These are phyloP conservation scores for Lathyrus sativus DNA, from an alignment of 306 rosid species.

Conservation along the genomic window DNA sequence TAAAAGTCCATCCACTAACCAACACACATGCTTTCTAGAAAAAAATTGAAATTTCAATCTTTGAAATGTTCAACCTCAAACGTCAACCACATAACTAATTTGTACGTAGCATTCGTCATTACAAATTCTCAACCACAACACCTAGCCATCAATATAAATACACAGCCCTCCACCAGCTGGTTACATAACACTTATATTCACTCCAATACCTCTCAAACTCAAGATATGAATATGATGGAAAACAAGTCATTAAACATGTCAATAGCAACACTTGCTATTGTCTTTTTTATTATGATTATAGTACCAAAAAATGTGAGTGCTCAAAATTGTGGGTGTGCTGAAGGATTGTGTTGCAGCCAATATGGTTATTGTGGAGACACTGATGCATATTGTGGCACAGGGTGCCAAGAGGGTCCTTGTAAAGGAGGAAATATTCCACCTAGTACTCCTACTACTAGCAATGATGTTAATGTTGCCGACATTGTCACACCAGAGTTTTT, in stretches of 20 bases:
- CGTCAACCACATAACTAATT: neutral
- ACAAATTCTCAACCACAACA: neutral
- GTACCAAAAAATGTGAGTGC: constrained; percentile 20
- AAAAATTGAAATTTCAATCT: neutral
- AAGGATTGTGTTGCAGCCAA: constrained; percentile 64
- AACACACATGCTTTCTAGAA: constrained; percentile 11
- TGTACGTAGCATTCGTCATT: neutral
- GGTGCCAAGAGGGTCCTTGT: constrained; percentile 71
- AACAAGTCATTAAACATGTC: constrained; percentile 1
- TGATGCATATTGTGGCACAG: constrained; percentile 56
- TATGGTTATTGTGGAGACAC: constrained; percentile 62
- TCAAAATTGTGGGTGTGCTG: constrained; percentile 62
- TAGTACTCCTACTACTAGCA: neutral
- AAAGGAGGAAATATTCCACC: constrained; percentile 18
- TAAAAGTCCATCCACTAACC: neutral
- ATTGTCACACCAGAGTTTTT: constrained; percentile 60
- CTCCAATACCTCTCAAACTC: neutral
- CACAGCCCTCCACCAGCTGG: neutral
- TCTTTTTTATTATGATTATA: neutral
- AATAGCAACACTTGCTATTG: constrained; percentile 5
- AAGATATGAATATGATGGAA: neutral
- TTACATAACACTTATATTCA: neutral
- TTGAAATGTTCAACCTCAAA: constrained; percentile 26
- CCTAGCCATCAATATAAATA: constrained; percentile 24
- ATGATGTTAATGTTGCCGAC: constrained; percentile 51